A percentile compares a stretch with the other conserved stretches of the same genome.
Evolutionary conservation across 2,329 filamentous ascomycete genomes (phyloP).

Genomic region (Zasmidium angulare): DNA sequence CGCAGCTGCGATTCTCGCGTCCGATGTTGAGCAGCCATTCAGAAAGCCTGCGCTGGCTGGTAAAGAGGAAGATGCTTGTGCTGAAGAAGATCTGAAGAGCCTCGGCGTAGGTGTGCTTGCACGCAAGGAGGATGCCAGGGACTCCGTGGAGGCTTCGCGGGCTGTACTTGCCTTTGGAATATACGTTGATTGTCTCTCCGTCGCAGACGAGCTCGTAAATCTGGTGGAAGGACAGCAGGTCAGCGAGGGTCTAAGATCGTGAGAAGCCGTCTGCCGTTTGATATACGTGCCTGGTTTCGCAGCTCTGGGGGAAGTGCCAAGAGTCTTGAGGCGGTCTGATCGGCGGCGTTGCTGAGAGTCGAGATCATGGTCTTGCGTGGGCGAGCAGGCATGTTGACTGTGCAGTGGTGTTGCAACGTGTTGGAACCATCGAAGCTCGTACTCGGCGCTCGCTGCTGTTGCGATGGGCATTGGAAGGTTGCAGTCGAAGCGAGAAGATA

Average conservation of each 20-base stretch:
- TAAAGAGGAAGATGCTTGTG: not conserved
- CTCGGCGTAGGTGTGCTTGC: not conserved
- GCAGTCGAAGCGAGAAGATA: no score
- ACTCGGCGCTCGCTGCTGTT: no score
- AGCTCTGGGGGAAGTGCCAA: not conserved
- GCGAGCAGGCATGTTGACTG: not conserved
- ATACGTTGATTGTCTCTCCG: not conserved
- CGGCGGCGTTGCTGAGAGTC: not conserved
- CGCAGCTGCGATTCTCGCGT: no score
- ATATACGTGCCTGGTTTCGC: not conserved
- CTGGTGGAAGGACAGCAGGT: no score
- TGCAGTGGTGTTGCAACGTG: not conserved
- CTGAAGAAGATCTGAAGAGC: not conserved
- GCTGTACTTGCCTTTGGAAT: not conserved
- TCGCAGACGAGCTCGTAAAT: not conserved
- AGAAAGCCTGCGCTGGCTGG: no score
- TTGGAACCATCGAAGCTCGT: no score
- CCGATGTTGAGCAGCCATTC: no score
- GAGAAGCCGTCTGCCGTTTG: no score
- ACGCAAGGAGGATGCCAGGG: not conserved
- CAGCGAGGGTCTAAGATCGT: no score
- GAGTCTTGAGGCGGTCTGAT: not conserved
- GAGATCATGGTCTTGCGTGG: not conserved
- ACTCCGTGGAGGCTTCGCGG: no score
- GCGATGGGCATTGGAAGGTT: no score